phyloP scores from a whole-genome alignment of 345 rosid species.

The Geranium brycei region DNA sequence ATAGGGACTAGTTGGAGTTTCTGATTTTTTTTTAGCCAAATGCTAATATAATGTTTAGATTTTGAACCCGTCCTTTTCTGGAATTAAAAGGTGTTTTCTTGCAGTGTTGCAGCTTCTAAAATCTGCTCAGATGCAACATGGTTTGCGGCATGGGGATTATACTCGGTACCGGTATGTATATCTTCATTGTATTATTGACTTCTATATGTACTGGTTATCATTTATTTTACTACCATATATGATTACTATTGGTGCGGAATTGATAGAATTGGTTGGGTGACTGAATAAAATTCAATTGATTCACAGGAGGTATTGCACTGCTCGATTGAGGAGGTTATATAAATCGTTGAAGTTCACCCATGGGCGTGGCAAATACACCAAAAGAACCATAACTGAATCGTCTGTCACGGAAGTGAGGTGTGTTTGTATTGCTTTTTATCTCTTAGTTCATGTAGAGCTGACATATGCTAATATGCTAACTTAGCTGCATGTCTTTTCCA shows the following conservation, averaged over 20 bases:
- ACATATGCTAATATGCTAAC: too few species aligned
- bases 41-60: too few species aligned
- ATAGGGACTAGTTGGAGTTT: neutral
- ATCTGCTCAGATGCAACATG: slow-evolving; percentile 94
- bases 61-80: too few species aligned
- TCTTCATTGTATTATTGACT: neutral
- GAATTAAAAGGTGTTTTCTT: too few species aligned
- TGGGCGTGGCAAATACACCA: slow-evolving; percentile 81
- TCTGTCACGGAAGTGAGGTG: slow-evolving; percentile 91
- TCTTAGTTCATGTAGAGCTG: too few species aligned
- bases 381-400: slow-evolving; percentile 58
- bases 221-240: neutral
- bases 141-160: slow-evolving; percentile 90
- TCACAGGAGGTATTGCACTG: slow-evolving; percentile 86
- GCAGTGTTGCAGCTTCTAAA: slow-evolving; percentile 83
- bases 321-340: slow-evolving; percentile 82
- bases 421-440: slow-evolving; percentile 2
- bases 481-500: too few species aligned
- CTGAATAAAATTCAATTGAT: too few species aligned
- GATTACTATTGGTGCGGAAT: neutral
- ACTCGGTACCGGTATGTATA: slow-evolving; percentile 64
- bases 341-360: slow-evolving; percentile 92
- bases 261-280: neutral
- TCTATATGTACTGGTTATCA: neutral
- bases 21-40: neutral